Evolutionary conservation across 176 grass and related monocot species (phyloP).

Genomic region (Avena sativa): DNA sequence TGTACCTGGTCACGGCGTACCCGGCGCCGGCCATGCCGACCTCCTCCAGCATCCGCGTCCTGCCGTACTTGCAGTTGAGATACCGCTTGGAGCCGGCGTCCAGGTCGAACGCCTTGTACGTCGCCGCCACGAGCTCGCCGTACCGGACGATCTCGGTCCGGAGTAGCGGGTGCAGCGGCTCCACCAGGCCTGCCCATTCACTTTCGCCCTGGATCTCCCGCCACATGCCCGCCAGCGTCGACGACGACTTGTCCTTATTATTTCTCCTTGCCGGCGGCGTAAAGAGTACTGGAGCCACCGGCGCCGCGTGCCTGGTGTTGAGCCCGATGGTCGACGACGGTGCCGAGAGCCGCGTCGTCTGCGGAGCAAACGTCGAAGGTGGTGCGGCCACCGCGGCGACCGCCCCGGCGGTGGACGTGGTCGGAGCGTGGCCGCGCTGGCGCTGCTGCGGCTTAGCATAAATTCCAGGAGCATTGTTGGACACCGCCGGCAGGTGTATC

Average conservation of each 20-base stretch:
- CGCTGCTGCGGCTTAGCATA: neutral
- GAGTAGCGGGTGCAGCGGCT: conserved; percentile 71
- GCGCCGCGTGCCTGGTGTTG: conserved; percentile 25
- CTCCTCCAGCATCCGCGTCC: conserved; percentile 65
- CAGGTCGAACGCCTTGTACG: conserved; percentile 85
- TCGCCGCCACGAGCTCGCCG: conserved; percentile 72
- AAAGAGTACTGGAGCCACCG: neutral
- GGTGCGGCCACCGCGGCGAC: conserved; percentile 22
- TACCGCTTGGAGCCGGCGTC: conserved; percentile 58
- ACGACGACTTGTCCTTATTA: neutral
- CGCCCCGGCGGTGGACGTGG: conserved; percentile 29
- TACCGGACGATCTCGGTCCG: conserved; percentile 76
- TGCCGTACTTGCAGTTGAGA: conserved; percentile 85
- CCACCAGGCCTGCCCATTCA: conserved; percentile 67
- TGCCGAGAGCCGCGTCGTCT: conserved; percentile 31
- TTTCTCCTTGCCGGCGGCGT: neutral
- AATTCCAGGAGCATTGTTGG: neutral
- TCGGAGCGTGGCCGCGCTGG: conserved; percentile 12
- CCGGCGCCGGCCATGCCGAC: conserved; percentile 66
- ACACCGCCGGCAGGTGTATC: conserved; percentile 27
- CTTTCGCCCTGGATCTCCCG: conserved; percentile 65
- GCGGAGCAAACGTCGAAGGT: neutral
- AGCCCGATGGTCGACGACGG: neutral
- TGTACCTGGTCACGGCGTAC: conserved; percentile 70
- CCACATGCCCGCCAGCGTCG: conserved; percentile 59